Evolutionary conservation across 116 monocot species (phyloP).

Genomic region (Thalassia testudinum): DNA sequence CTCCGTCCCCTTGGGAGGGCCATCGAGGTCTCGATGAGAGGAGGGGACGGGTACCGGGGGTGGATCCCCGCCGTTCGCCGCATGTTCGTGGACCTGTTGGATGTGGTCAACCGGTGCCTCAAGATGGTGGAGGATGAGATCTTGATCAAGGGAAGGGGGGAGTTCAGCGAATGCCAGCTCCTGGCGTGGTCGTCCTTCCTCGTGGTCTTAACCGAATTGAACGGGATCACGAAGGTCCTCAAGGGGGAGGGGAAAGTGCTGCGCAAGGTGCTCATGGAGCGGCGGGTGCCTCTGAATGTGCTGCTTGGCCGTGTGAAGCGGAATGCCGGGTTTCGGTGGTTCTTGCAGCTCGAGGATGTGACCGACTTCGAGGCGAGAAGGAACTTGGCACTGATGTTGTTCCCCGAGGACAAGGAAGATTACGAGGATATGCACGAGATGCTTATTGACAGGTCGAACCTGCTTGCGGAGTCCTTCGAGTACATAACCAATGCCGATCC

Average conservation of each 20-base stretch:
- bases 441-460: constrained; percentile 69
- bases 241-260: constrained; percentile 27
- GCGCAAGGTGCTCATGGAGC: constrained; percentile 23
- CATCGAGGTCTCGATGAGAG: neutral
- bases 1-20: constrained; percentile 15
- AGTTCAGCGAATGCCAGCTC: constrained; percentile 12
- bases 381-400: constrained; percentile 63
- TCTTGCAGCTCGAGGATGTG: constrained; percentile 52
- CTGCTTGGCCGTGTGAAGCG: constrained; percentile 33
- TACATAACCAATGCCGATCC: constrained; percentile 50
- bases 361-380: constrained; percentile 49
- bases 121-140: constrained; percentile 14
- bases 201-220: constrained; percentile 22
- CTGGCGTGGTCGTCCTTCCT: constrained; percentile 23
- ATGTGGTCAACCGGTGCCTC: constrained; percentile 24
- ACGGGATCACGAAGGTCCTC: constrained; percentile 36
- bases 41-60: neutral
- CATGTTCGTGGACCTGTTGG: constrained; percentile 25
- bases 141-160: constrained; percentile 1
- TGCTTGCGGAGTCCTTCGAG: constrained; percentile 71
- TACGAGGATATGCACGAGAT: constrained; percentile 64
- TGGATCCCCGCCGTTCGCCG: constrained; percentile 11
- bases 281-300: constrained; percentile 31
- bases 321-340: constrained; percentile 32
- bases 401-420: constrained; percentile 53